phyloP scores from a whole-genome alignment of 768 basidiomycete species.

The Rhodotorula paludigena region DNA sequence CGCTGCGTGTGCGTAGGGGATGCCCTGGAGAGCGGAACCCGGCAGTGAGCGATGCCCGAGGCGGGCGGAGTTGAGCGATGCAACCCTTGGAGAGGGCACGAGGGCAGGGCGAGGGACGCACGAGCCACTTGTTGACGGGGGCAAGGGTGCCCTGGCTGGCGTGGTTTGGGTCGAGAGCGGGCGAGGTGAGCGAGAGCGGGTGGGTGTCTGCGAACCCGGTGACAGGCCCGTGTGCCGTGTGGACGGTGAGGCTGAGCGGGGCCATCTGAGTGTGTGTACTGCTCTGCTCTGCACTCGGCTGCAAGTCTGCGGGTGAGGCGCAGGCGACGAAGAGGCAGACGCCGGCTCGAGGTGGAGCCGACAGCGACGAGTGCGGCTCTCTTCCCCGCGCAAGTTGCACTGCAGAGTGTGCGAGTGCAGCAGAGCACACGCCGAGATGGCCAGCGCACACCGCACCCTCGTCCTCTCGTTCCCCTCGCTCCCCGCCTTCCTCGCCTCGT shows the following conservation, averaged over 20 bases:
- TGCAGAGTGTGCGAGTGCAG: too few species aligned
- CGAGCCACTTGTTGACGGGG: conserved; percentile 32
- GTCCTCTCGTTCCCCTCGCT: conserved; percentile 15
- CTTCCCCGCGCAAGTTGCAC: too few species aligned
- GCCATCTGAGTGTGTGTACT: too few species aligned
- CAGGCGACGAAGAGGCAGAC: neutral
- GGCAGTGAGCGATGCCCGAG: too few species aligned
- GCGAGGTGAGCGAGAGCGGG: neutral
- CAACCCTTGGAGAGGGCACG: too few species aligned
- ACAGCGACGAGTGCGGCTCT: neutral
- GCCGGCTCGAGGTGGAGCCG: neutral
- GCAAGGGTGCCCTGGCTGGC: neutral
- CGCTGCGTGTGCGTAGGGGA: conserved; percentile 27
- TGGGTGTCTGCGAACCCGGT: conserved; percentile 14
- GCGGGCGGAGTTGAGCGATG: too few species aligned
- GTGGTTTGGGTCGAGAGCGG: neutral
- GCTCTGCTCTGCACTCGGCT: too few species aligned
- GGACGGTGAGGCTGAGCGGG: neutral
- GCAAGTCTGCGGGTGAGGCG: too few species aligned
- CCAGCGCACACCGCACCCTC: neutral
- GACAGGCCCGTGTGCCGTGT: conserved; percentile 18
- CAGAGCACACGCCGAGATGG: neutral
- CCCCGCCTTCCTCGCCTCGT: neutral
- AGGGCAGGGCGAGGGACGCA: neutral
- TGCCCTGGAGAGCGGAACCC: conserved; percentile 15